Evolutionary conservation across 768 basidiomycete genomes (phyloP).

Genomic region (Mycena vitilis): DNA sequence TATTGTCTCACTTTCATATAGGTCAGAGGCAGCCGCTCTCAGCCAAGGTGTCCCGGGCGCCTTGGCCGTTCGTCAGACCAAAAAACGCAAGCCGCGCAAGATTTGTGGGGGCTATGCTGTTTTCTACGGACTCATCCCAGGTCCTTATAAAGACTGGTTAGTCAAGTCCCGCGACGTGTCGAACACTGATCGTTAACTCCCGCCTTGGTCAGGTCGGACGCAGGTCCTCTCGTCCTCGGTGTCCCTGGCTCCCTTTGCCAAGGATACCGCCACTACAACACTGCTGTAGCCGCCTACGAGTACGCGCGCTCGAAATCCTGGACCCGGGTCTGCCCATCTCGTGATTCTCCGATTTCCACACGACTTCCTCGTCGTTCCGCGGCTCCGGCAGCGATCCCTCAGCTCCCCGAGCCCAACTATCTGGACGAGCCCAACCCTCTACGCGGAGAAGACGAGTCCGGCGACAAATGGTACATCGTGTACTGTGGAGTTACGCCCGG

Average conservation of each 20-base stretch:
- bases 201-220: not conserved
- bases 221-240: not conserved
- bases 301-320: not conserved
- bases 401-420: not conserved
- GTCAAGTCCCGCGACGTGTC: not conserved
- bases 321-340: not conserved
- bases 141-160: not conserved
- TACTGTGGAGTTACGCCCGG: not conserved
- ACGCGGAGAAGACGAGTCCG: not conserved
- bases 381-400: not conserved
- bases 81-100: not conserved
- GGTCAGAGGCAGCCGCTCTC: not conserved
- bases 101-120: not conserved
- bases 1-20: not conserved
- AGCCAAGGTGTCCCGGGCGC: not conserved
- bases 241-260: not conserved
- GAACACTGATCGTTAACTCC: too few species aligned
- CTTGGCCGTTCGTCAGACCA: not conserved
- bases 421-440: not conserved
- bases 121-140: not conserved
- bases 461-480: not conserved
- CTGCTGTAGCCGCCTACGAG: not conserved
- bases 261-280: not conserved
- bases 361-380: too few species aligned
- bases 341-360: too few species aligned